Conservation (phyloP, 129 eudicot species). For the Rutidosis leptorrhynchoides region DNA sequence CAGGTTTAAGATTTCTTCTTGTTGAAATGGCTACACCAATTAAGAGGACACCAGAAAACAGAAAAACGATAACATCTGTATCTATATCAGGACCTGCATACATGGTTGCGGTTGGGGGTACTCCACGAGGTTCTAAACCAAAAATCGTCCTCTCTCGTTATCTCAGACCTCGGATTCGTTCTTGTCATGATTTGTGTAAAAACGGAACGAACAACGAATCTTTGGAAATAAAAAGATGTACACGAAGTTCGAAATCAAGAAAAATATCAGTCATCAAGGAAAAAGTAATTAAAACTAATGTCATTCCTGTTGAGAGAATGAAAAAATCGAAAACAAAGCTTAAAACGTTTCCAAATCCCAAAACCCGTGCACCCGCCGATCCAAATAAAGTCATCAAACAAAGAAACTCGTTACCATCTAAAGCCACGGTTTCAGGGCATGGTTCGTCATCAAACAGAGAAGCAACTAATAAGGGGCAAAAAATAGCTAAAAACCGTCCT, state of each 20-base stretch:
- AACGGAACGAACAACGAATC: slow-evolving; percentile 40
- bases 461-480: slow-evolving; percentile 21
- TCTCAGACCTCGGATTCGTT: slow-evolving; percentile 52
- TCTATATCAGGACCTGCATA: slow-evolving; percentile 27
- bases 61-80: slow-evolving; percentile 20
- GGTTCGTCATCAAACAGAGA: slow-evolving; percentile 20
- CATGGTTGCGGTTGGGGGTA: slow-evolving; percentile 28
- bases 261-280: slow-evolving; percentile 29
- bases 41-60: slow-evolving; percentile 20
- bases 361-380: slow-evolving; percentile 23
- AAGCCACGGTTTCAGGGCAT: slow-evolving; percentile 9
- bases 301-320: slow-evolving; percentile 26
- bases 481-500: slow-evolving; percentile 20
- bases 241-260: slow-evolving; percentile 33
- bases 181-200: slow-evolving; percentile 80
- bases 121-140: slow-evolving; percentile 16
- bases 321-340: slow-evolving; percentile 23
- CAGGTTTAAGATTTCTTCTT: slow-evolving; percentile 21
- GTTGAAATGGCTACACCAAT: slow-evolving; percentile 41
- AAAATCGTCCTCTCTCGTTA: slow-evolving; percentile 23
- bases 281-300: slow-evolving; percentile 14
- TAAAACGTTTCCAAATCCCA: slow-evolving; percentile 24
- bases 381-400: slow-evolving; percentile 41
- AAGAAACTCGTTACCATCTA: slow-evolving; percentile 31
- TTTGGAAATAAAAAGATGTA: slow-evolving; percentile 25